Percentiles rank a stretch among this genome's conserved stretches.
phyloP scores from a whole-genome alignment of 306 rosid genomes.

The Herpetospermum pedunculosum region DNA sequence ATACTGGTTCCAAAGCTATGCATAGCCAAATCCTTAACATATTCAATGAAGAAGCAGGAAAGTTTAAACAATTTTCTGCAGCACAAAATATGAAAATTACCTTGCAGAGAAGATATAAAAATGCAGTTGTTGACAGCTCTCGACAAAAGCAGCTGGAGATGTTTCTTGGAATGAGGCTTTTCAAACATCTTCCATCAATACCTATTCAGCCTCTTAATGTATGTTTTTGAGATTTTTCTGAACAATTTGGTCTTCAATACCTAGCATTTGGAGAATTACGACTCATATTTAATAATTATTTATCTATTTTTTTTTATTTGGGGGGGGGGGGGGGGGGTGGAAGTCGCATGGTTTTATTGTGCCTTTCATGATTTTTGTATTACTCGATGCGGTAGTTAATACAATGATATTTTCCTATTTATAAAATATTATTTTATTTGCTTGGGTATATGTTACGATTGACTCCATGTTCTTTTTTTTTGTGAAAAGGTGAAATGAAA shows the following conservation, averaged over 20 bases:
- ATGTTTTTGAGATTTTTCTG: slow-evolving; percentile 29
- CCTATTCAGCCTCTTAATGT: slow-evolving; percentile 80
- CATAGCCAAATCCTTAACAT: slow-evolving; percentile 98
- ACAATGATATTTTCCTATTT: background rate
- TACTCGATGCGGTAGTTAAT: background rate
- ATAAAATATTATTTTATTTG: background rate
- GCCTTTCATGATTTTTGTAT: background rate
- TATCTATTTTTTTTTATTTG: background rate
- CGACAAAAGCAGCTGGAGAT: slow-evolving; percentile 95
- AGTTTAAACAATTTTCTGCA: slow-evolving; percentile 85
- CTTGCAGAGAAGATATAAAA: slow-evolving; percentile 87
- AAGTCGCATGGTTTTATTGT: background rate
- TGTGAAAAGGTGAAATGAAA: background rate
- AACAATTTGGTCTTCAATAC: background rate
- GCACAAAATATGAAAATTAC: slow-evolving; percentile 97
- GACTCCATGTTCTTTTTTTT: background rate
- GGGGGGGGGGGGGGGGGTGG: background rate
- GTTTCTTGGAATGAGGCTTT: slow-evolving; percentile 93
- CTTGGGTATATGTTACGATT: background rate
- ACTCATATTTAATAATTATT: background rate
- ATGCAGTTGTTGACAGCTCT: slow-evolving; percentile 90
- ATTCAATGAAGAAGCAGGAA: slow-evolving; percentile 88
- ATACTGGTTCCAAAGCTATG: slow-evolving; percentile 98
- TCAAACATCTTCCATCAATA: slow-evolving; percentile 97
- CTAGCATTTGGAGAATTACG: background rate